Base-by-base conservation (phyloP, 768 basidiomycete genomes). In the Lactarius hatsudake region DNA sequence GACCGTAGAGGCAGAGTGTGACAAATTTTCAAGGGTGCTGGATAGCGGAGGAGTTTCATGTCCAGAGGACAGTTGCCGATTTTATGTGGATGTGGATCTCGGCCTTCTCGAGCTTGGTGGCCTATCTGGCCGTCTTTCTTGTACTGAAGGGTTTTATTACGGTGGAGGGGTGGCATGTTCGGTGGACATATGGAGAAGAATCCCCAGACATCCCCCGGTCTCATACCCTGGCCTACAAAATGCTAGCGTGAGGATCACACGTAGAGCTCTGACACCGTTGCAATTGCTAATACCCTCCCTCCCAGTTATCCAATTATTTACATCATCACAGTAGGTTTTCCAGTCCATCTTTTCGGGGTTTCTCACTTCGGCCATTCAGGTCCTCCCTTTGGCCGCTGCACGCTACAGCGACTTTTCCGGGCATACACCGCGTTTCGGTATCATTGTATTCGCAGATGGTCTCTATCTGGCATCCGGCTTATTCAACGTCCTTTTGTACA, bases 31-130 rank as follows among this genome's bases (percentile, higher is more conserved):
- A 67, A 83, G 83, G 83, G 84, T 84, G 84, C 69, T 85, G 84
- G 84, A 84, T 85, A 51, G 64, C 69, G 4, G 45, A 71, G 4
- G 64, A 74, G 0, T 82, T 75, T 68, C 66, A 65, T 17, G 71
- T 72, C 6, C 79, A 83, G 66, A 77, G 76, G 57, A 80, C 84
- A 15, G 78, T 78, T 10, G 77, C 83, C 4, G 84, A 84, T 65
- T 85, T 84, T 65, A 62, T 82, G n/a, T 84, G 83, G 82, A 74
- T 84, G 51, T 86, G 84, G 84, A 62, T 80, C 7, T 74, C 83
- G 0, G 81, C 78, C 2, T 71, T 81, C 36, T 58, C 78, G 13
- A 81, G 81, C 74, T 57, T 81, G 45, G 60, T 81, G 15, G 75
- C 84, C 8, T 85, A 85, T 67, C 71, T 78, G 7, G 76, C 81